Conservation (phyloP, 2,329 filamentous ascomycete genomes). For the Pseudopithomyces chartarum region DNA sequence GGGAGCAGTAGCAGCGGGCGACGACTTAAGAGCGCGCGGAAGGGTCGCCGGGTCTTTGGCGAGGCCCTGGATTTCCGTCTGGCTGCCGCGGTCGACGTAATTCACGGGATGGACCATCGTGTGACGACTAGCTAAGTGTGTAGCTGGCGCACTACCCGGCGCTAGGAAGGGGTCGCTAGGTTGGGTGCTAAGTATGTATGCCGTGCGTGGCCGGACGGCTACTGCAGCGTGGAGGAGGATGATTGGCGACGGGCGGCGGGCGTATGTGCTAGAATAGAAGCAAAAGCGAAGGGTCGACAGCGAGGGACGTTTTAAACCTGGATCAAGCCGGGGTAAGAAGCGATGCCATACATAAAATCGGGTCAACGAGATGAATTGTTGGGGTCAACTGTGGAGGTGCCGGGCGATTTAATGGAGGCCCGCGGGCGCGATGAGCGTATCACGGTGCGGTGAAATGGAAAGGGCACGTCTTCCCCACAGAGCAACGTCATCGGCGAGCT, state of each 20-base stretch:
- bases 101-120: conserved; percentile 29
- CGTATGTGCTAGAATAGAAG: not conserved
- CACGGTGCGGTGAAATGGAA: conserved; percentile 6
- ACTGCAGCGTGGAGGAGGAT: not conserved
- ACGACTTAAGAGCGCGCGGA: conserved; percentile 24
- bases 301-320: not conserved
- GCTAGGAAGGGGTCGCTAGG: conserved; percentile 28
- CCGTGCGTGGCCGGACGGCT: not conserved
- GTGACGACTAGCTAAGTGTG: conserved; percentile 3
- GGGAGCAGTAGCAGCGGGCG: conserved; percentile 20
- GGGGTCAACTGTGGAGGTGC: not conserved
- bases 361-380: not conserved
- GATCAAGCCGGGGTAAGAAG: not conserved
- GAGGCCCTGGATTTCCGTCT: conserved; percentile 40
- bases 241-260: not conserved
- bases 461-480: not conserved
- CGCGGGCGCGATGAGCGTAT: not conserved
- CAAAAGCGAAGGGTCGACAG: not conserved
- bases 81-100: conserved; percentile 36
- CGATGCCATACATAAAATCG: not conserved
- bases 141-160: conserved; percentile 5
- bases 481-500: conserved; percentile 6
- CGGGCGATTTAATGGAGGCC: not conserved
- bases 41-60: conserved; percentile 29
- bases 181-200: no score